phyloP scores from a whole-genome alignment of 192 early-diverging fungal species.

The Phycomyces blakesleeanus region DNA sequence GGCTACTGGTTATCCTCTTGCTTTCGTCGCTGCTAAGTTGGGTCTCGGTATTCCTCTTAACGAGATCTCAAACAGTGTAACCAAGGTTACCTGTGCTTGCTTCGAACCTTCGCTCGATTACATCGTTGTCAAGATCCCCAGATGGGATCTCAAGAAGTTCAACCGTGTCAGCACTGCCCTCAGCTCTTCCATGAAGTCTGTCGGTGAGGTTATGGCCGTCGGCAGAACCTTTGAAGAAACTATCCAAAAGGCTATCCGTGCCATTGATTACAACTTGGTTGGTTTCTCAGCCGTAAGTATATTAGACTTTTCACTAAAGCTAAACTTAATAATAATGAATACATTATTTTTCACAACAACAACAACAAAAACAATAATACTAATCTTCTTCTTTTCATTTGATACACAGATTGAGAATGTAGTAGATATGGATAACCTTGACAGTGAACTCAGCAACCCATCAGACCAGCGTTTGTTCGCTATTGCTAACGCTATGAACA shows the following conservation, averaged over 20 bases:
- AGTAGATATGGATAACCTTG: conserved; percentile 66
- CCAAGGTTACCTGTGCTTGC: conserved; percentile 92
- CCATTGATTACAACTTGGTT: conserved; percentile 82
- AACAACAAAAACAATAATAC: too few relatives aligned
- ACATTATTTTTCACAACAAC: conserved; percentile 40
- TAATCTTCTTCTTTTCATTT: too few relatives aligned
- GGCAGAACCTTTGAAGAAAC: conserved; percentile 97
- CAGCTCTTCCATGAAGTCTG: conserved; percentile 92
- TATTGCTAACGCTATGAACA: conserved; percentile 91
- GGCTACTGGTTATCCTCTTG: conserved; percentile 98
- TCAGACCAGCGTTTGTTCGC: conserved; percentile 95
- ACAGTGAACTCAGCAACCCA: conserved; percentile 84
- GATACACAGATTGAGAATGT: too few relatives aligned
- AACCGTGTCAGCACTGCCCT: conserved; percentile 87
- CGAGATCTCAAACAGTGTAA: conserved; percentile 92
- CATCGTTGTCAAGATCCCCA: conserved; percentile 78
- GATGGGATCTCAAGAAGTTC: conserved; percentile 97
- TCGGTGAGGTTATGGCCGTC: conserved; percentile 98
- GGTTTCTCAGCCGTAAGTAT: conserved; percentile 66
- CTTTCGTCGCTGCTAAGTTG: conserved; percentile 97
- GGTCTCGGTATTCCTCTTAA: conserved; percentile 90
- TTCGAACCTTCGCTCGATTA: conserved; percentile 98
- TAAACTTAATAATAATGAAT: not conserved
- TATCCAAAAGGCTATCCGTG: conserved; percentile 94
- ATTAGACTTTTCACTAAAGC: not conserved